Evolutionary conservation across 345 rosid genomes (phyloP).

Genomic region (Citrus cavaleriei): DNA sequence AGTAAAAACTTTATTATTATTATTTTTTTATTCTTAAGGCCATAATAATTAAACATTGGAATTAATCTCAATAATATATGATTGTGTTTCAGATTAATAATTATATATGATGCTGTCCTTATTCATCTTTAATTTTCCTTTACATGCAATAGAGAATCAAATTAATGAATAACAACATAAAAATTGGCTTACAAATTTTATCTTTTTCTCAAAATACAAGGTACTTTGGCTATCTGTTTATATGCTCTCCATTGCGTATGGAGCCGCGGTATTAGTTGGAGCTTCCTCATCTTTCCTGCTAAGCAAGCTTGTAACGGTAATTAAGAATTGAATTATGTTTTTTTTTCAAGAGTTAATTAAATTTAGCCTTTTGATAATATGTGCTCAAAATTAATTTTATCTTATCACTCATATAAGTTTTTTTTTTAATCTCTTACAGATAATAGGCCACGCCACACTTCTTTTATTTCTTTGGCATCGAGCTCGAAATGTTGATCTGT

Average conservation of each 20-base stretch:
- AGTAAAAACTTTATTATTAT: not conserved
- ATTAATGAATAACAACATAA: too few species aligned
- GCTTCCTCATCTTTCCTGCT: constrained; percentile 17
- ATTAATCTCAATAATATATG: not conserved
- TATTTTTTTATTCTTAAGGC: not conserved
- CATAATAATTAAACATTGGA: not conserved
- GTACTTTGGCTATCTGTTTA: constrained; percentile 26
- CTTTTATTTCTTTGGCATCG: constrained; percentile 18
- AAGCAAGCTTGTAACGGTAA: constrained; percentile 20
- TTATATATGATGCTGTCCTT: not conserved
- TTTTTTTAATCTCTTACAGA: not conserved
- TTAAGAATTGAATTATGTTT: not conserved
- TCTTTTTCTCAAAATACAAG: not conserved
- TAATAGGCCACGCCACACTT: constrained; percentile 22
- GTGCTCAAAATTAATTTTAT: too few species aligned
- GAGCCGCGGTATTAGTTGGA: constrained; percentile 24
- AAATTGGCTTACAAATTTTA: not conserved
- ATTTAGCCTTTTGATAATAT: not conserved
- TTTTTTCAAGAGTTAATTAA: too few species aligned
- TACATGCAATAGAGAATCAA: too few species aligned
- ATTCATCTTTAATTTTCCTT: not conserved
- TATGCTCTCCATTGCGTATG: constrained; percentile 27
- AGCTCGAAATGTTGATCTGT: constrained; percentile 24
- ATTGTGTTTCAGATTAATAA: not conserved
- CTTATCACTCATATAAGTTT: not conserved